Conservation (phyloP, 768 basidiomycete genomes). For the Coprinellus micaceus region DNA sequence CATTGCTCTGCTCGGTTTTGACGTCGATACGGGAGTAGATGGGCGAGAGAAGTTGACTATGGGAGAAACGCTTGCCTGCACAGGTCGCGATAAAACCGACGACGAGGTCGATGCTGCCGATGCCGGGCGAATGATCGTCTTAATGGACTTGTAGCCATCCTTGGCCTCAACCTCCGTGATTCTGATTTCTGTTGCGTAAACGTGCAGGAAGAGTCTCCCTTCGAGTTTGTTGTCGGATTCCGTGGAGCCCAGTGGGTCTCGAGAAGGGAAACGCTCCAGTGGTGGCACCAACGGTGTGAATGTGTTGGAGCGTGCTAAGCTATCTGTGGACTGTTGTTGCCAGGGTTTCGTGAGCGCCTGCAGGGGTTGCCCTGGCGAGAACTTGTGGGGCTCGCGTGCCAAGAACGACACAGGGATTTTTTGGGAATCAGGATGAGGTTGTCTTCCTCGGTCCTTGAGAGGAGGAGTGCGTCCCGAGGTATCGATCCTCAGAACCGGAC, state of each 20-base stretch:
- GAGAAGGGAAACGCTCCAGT: background rate
- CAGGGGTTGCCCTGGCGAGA: no score
- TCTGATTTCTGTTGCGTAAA: slow-evolving; percentile 1
- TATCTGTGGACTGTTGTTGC: no score
- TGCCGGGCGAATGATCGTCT: slow-evolving; percentile 3
- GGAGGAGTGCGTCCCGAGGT: background rate
- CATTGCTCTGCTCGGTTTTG: background rate
- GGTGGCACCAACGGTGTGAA: background rate
- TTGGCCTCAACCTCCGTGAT: background rate
- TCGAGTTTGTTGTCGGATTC: background rate
- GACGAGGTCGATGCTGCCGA: background rate
- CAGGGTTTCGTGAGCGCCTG: no score
- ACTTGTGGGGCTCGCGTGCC: background rate
- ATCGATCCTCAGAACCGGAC: background rate
- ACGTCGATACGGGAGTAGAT: background rate
- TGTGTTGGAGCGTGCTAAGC: no score
- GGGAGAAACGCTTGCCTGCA: background rate
- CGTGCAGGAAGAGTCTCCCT: background rate
- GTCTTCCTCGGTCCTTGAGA: background rate
- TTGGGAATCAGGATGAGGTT: background rate
- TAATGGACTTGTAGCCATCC: slow-evolving; percentile 3
- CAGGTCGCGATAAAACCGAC: background rate
- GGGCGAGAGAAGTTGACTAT: background rate
- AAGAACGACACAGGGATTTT: background rate
- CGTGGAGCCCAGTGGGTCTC: background rate